These are phyloP conservation scores for Nelumbo lutea DNA, from an alignment of 164 flowering plant genomes.

Conservation along the genomic window DNA sequence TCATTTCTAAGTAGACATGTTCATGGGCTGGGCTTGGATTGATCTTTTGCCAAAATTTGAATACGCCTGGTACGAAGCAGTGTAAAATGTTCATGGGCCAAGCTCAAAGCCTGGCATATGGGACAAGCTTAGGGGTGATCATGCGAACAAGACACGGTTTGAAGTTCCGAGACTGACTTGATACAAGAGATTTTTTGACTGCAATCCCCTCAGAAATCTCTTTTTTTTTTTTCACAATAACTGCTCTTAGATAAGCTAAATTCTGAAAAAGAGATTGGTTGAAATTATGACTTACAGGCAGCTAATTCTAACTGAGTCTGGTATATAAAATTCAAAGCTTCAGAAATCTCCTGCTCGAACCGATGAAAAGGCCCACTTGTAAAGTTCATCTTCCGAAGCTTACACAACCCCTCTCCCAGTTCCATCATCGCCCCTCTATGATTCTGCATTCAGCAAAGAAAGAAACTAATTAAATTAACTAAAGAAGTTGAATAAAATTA, in stretches of 20 bases:
- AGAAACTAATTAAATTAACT: not conserved
- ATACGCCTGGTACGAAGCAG: too few relatives aligned
- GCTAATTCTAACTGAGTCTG: constrained; percentile 83
- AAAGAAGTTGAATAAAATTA: not conserved
- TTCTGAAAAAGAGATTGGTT: not conserved
- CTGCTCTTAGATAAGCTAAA: not conserved
- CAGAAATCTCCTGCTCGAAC: constrained; percentile 70
- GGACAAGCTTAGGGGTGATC: too few relatives aligned
- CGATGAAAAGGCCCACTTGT: constrained; percentile 55
- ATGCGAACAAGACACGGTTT: too few relatives aligned
- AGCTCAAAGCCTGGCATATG: too few relatives aligned
- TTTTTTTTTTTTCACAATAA: not conserved
- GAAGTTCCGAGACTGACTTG: too few relatives aligned
- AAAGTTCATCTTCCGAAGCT: constrained; percentile 28
- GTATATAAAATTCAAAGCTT: constrained; percentile 64
- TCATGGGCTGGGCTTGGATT: too few relatives aligned
- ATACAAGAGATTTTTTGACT: too few relatives aligned
- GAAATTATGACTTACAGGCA: constrained; percentile 52
- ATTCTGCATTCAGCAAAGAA: constrained; percentile 33
- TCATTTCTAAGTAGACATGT: too few relatives aligned
- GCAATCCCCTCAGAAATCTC: not conserved
- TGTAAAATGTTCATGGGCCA: too few relatives aligned
- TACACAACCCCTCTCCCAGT: not conserved
- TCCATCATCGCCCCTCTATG: constrained; percentile 98
- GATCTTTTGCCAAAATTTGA: too few relatives aligned